Conservation (phyloP, 1,139 yeast species). For the Nakaseomyces uthaithaninus region DNA sequence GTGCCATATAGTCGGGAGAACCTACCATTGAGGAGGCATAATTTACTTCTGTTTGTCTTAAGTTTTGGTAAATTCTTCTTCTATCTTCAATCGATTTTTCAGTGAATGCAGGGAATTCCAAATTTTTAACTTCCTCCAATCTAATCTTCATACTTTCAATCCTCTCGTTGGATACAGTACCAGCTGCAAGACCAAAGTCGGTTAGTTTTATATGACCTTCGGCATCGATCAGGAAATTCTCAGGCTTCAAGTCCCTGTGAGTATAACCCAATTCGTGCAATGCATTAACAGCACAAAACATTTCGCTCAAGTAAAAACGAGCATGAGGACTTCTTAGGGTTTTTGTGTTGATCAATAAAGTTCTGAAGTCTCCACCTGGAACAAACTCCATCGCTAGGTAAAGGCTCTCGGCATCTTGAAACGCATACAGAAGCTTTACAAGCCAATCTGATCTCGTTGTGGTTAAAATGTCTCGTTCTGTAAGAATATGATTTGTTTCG, state of each 20-base stretch:
- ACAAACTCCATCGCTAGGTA: conserved; percentile 98
- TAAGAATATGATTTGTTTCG: conserved; percentile 90
- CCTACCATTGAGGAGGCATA: conserved; percentile 96
- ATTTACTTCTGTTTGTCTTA: conserved; percentile 58
- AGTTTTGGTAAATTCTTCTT: conserved; percentile 70
- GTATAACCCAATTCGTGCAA: conserved; percentile 92
- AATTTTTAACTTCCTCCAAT: conserved; percentile 68
- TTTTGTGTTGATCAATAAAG: conserved; percentile 86
- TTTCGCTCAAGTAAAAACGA: conserved; percentile 87
- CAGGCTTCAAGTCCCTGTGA: conserved; percentile 96
- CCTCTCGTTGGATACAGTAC: conserved; percentile 85
- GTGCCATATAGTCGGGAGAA: conserved; percentile 98
- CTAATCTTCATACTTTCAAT: conserved; percentile 88
- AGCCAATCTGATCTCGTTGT: conserved; percentile 95
- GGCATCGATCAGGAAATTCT: conserved; percentile 87
- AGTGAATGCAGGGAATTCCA: conserved; percentile 54
- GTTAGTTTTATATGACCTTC: conserved; percentile 95
- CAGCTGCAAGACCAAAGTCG: conserved; percentile 96
- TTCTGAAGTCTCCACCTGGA: conserved; percentile 98
- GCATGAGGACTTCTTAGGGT: conserved; percentile 92
- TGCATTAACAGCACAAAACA: conserved; percentile 92
- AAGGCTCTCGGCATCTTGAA: conserved; percentile 85
- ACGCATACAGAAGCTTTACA: conserved; percentile 86
- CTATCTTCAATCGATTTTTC: conserved; percentile 75
- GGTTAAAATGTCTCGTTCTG: conserved; percentile 93